Conservation (phyloP, 2,329 filamentous ascomycete genomes). For the Lecanosticta acicola region DNA sequence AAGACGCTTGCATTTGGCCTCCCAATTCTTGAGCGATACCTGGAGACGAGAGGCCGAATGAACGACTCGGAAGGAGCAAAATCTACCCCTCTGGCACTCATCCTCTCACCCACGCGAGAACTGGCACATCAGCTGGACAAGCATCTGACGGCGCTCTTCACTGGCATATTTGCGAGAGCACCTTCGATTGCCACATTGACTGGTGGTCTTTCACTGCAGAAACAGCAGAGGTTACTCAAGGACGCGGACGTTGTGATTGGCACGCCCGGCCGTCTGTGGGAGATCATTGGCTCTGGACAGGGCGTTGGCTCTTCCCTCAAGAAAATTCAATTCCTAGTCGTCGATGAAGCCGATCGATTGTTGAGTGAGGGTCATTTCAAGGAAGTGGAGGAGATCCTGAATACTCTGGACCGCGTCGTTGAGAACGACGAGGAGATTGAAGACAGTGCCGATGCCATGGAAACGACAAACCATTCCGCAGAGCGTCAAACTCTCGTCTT, state of each 20-base stretch:
- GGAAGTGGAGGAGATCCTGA: constrained; percentile 82
- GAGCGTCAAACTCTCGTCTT: constrained; percentile 84
- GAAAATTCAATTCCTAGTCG: constrained; percentile 71
- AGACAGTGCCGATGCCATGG: constrained; percentile 37
- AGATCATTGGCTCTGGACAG: constrained; percentile 73
- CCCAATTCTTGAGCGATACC: constrained; percentile 80
- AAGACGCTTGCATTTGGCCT: constrained; percentile 95
- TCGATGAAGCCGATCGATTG: constrained; percentile 90
- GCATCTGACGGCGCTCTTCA: constrained; percentile 72
- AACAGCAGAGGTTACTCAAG: constrained; percentile 79
- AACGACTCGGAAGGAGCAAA: constrained; percentile 29
- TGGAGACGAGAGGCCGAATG: constrained; percentile 44
- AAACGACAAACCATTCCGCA: not conserved
- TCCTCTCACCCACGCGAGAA: constrained; percentile 88
- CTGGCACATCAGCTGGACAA: constrained; percentile 84
- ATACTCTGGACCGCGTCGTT: constrained; percentile 64
- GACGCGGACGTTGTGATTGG: constrained; percentile 82
- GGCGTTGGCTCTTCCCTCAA: constrained; percentile 66
- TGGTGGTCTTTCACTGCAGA: constrained; percentile 87
- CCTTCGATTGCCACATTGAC: constrained; percentile 76
- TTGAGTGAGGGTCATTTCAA: constrained; percentile 93
- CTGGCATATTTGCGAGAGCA: constrained; percentile 53
- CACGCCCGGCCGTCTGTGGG: constrained; percentile 88
- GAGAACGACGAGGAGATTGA: constrained; percentile 42
- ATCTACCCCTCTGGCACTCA: constrained; percentile 60